Evolutionary conservation across 192 early-diverging fungal genomes (phyloP).

Genomic region (Neocallimastix lanati): DNA sequence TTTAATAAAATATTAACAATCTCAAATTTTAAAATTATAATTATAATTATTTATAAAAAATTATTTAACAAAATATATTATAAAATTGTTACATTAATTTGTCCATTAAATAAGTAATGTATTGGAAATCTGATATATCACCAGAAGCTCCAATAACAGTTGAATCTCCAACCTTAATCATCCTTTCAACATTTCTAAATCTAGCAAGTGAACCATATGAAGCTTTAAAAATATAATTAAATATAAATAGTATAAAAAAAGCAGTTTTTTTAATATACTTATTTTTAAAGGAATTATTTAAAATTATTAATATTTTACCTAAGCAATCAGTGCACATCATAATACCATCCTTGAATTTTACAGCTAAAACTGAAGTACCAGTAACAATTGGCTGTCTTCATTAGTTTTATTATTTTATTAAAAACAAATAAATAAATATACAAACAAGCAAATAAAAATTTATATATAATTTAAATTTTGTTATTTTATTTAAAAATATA

Average conservation of each 20-base stretch:
- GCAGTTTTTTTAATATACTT: too few relatives aligned
- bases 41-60: too few relatives aligned
- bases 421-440: too few relatives aligned
- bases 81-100: constrained; percentile 39
- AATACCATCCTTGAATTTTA: constrained; percentile 92
- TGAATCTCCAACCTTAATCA: constrained; percentile 54
- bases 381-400: constrained; percentile 72
- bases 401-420: too few relatives aligned
- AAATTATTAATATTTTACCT: constrained; percentile 16
- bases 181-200: constrained; percentile 74
- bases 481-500: too few relatives aligned
- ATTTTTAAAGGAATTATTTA: too few relatives aligned
- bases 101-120: constrained; percentile 68
- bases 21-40: too few relatives aligned
- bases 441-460: too few relatives aligned
- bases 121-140: constrained; percentile 87
- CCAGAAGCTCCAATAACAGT: constrained; percentile 85
- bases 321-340: constrained; percentile 92
- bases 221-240: constrained; percentile 19
- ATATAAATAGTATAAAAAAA: neutral
- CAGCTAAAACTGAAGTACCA: constrained; percentile 78
- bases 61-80: neutral
- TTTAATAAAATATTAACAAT: too few relatives aligned
- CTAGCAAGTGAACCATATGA: constrained; percentile 87
- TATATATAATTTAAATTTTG: too few relatives aligned